Conservation (phyloP, 306 rosid species). For the Castanopsis chinensis region DNA sequence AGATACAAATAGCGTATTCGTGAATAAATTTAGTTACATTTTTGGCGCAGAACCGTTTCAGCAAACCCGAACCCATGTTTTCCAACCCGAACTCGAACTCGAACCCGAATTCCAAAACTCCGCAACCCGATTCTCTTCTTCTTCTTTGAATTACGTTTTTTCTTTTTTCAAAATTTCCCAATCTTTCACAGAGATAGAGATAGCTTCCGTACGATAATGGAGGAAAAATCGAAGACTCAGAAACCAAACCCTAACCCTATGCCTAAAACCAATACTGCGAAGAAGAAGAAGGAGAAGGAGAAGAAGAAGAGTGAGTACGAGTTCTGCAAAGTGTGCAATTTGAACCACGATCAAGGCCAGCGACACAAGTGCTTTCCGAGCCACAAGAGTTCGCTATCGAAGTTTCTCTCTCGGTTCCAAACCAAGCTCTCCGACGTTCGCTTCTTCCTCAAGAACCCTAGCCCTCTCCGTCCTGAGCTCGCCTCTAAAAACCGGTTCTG, state of each 20-base stretch:
- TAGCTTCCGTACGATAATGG: conserved; percentile 16
- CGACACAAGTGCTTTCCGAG: conserved; percentile 85
- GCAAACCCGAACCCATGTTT: too few relatives aligned
- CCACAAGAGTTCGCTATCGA: conserved; percentile 71
- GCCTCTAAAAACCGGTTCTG: conserved; percentile 72
- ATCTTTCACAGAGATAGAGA: neutral
- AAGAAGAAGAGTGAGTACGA: conserved; percentile 55
- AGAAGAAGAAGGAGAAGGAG: conserved; percentile 8
- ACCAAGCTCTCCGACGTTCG: conserved; percentile 60
- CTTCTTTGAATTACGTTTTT: neutral
- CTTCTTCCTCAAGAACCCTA: conserved; percentile 59
- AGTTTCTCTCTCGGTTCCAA: conserved; percentile 71
- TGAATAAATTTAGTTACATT: too few relatives aligned
- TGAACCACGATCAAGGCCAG: conserved; percentile 73
- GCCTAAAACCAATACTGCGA: neutral
- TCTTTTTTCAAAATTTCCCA: neutral
- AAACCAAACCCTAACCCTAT: conserved; percentile 26
- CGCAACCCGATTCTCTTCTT: neutral
- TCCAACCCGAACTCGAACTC: too few relatives aligned
- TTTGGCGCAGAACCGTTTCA: too few relatives aligned
- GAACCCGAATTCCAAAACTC: neutral
- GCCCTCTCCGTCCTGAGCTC: conserved; percentile 40
- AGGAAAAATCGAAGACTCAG: conserved; percentile 13
- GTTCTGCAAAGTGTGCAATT: conserved; percentile 73
- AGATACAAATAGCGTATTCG: too few relatives aligned